Evolutionary conservation across 1,139 yeast genomes (phyloP).

Genomic region (Hansenula lynferdii): DNA sequence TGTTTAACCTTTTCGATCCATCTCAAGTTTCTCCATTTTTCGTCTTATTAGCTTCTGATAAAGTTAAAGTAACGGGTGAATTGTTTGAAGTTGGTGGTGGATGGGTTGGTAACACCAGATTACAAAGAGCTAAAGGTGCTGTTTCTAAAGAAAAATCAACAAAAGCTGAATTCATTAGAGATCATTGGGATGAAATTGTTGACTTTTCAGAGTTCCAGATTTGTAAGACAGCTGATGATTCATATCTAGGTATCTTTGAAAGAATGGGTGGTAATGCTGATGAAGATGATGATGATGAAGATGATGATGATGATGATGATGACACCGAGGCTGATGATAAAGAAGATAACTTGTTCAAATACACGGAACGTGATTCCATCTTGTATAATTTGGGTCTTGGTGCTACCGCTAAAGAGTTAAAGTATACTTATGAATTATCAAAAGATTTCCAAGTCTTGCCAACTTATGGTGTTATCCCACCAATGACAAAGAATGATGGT

Average conservation of each 20-base stretch:
- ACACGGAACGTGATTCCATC: constrained; percentile 68
- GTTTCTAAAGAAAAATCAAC: constrained; percentile 49
- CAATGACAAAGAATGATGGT: constrained; percentile 47
- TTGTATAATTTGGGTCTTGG: constrained; percentile 90
- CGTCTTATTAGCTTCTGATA: constrained; percentile 71
- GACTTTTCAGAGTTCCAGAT: constrained; percentile 50
- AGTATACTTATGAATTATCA: constrained; percentile 76
- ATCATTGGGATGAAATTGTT: constrained; percentile 59
- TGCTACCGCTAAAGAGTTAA: constrained; percentile 71
- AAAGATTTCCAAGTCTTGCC: constrained; percentile 86
- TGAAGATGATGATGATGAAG: constrained; percentile 30
- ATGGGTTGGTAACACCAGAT: constrained; percentile 92
- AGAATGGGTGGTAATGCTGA: constrained; percentile 55
- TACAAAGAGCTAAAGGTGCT: constrained; percentile 91
- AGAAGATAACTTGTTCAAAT: constrained; percentile 33
- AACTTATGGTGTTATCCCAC: constrained; percentile 86
- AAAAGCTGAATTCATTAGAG: constrained; percentile 67
- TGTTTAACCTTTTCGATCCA: constrained; percentile 81
- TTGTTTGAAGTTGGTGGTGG: constrained; percentile 81
- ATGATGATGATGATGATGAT: constrained; percentile 42
- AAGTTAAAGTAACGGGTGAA: constrained; percentile 64
- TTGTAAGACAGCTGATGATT: constrained; percentile 67
- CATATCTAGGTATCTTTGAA: constrained; percentile 71
- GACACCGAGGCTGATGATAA: too few species aligned
- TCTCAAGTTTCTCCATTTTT: constrained; percentile 89